Evolutionary conservation across 805 yeast species (phyloP), one percentile per base, ranked within the genome.

Genomic region (Starmerella potacharoeniae): DNA sequence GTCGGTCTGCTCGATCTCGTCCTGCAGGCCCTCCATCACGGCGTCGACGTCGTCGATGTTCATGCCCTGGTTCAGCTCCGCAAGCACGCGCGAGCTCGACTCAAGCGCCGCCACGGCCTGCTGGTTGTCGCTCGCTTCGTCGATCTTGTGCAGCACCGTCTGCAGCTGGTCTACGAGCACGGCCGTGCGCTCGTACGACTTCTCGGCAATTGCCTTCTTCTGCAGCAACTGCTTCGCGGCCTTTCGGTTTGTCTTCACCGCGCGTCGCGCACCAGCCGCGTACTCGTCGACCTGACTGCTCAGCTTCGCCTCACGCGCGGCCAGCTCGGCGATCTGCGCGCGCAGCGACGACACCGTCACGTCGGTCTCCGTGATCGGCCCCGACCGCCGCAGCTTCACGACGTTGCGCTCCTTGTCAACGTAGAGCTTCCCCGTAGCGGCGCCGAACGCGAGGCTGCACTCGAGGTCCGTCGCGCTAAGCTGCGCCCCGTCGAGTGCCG

Each of bases 41-140:
- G 67, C 65, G 9, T 76, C 79, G 13, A 71, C 66, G 2, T 76
- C 76, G 4, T 77, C 79, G 33, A 52, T 37, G 17, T 28, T 30
- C 36, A 72, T 58, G 49, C 70, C 71, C 8, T 65, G 52, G 55
- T 77, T 76, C 47, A 78, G 66, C 30, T 64, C 57, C 49, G 65
- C 64, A 36, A 77, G 65, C 17, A 73, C 64, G 8, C 62, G 61
- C 5, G 70, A 65, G 28, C 77, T 71, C 16, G 68, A 65, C 52
- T 67, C 64, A 22, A 77, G 57, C 3, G 76, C 73, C 16, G 64
- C 65, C 7, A 73, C 51, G 6, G 77, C 60, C 22, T 70, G 67
- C 35, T 66, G 65, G 59, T 76, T 76, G 10, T 73, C 73, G 10
- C 71, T 61, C 4, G 79, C 74, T 50, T 69, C 67, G 60, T 77